Base-by-base conservation (phyloP, 164 flowering plant species). In the Vitis cinerea region DNA sequence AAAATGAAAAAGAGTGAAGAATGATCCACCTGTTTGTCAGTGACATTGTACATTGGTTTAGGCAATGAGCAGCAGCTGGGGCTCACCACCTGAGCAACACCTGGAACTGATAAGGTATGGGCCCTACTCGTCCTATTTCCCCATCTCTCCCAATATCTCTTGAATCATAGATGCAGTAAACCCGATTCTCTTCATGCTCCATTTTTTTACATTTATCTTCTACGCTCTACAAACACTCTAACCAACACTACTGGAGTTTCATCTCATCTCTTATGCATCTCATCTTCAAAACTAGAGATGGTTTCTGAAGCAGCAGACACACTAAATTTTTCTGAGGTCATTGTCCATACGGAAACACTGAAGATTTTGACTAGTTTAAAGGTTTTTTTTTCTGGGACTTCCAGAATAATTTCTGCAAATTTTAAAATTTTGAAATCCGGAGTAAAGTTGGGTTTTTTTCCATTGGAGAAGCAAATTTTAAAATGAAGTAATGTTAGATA, bases 21-120 rank as follows among this genome's bases (percentile, higher is more conserved):
- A 87, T 84, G 86, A 83, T 86, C 81, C 85, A 80, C 84, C 84
- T 84, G 88, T 81, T 78, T 84, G 86, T 88, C 88, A 83, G 88
- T 85, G 86, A 84, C 77, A 83, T 63, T 79, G 82, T 84, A 83
- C 78, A 83, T 77, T 82, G 83, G 84, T 75, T 72, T 60, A 80
- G 80, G 81, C 78, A 81, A 83, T 76, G 63, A 72, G 71, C 81
- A 83, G 82, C 86, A 79, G 53, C 71, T 77, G 84, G 90, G 84
- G 52, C 90, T 82, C 86, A 74, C 82, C 83, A 75, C 79, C 86
- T 83, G 84, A 79, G 70, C 84, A 75, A 79, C 82, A 86, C 84
- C 91, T 87, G 90, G 85, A 83, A 75, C 78, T 81, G 83, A 84
- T 84, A 80, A 83, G 85, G 57, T 51, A 51, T 73, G 85, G 87